A percentile compares a stretch with the other conserved stretches of the same genome.
phyloP scores from a whole-genome alignment of 768 basidiomycete genomes.

The Tylopilus rubrobrunneus region DNA sequence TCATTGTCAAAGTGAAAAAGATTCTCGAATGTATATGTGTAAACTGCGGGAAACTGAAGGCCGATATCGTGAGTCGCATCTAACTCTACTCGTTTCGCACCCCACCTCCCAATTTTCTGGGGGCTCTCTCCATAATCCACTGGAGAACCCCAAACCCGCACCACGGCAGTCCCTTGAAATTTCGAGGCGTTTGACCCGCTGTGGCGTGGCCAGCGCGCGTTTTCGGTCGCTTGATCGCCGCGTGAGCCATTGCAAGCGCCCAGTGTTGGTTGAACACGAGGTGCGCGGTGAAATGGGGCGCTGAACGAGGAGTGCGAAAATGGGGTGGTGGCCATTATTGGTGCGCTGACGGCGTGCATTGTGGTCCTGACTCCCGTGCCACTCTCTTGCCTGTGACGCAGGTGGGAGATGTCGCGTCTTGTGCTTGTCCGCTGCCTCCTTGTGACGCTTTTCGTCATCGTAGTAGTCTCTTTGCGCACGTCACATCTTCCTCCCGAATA shows the following conservation, averaged over 20 bases:
- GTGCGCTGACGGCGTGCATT: constrained; percentile 25
- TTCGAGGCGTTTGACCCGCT: constrained; percentile 83
- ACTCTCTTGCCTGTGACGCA: constrained; percentile 69
- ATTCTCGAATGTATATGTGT: constrained; percentile 98
- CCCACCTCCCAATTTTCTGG: constrained; percentile 96
- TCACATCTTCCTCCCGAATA: constrained; percentile 32
- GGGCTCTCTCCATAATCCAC: constrained; percentile 88
- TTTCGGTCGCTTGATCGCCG: constrained; percentile 96
- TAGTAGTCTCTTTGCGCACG: constrained; percentile 26
- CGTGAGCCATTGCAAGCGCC: constrained; percentile 62
- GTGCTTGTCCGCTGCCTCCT: constrained; percentile 54
- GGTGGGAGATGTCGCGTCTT: constrained; percentile 40
- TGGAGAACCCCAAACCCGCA: constrained; percentile 95
- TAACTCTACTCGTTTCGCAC: constrained; percentile 86
- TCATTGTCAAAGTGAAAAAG: constrained; percentile 99
- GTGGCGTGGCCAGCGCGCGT: constrained; percentile 74
- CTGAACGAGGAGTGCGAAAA: constrained; percentile 93
- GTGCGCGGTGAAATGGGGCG: constrained; percentile 96
- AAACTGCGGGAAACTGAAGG: constrained; percentile 97
- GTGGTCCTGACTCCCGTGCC: constrained; percentile 28
- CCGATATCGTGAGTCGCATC: constrained; percentile 90
- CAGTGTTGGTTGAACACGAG: constrained; percentile 81
- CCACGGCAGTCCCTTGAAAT: constrained; percentile 69
- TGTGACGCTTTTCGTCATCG: constrained; percentile 41
- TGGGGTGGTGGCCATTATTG: constrained; percentile 21